Base-by-base conservation (phyloP, 2,329 filamentous ascomycete species). In the Pseudocercospora eumusae region DNA sequence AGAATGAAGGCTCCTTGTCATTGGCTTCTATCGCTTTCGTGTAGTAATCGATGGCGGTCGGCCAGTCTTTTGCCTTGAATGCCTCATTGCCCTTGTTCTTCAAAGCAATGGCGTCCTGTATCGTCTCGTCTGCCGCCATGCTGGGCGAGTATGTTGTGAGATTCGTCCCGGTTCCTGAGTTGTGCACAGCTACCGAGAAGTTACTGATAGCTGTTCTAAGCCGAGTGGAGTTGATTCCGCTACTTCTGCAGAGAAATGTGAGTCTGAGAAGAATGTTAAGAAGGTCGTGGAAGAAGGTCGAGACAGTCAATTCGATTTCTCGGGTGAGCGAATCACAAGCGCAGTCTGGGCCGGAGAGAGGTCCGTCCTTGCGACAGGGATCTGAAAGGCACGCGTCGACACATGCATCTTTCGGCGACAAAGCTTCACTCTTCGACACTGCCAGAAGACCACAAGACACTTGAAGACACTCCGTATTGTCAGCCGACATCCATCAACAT, bases 61-160 rank as follows among this genome's bases (percentile, higher is more conserved):
- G 85, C 90, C 91, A 99, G 81, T 98, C 90, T 73, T 96, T 92
- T 31, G 87, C 82, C 60, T 88, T 86, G 79, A 98, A 98, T 57
- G 92, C 92, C 74, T 93, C 90, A 79, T 99, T 99, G 75, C 95
- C 95, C 78, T 96, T 85, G 77, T 96, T 89, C 82, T 99, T 99
- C 70, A 96, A 82, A 74, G 88, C 89, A 69, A 87, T 84, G 57
- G 93, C 93, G 76, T 90, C 86, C 75, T 54, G 55, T 31, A 57
- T 40, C 52, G 52, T 61, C 54, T 67, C 63, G 21, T 71, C 71
- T 47, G 59, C 62, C 45, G 67, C 66, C 69, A 73, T 74, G 64
- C 42, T 68, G 69, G 63, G 18, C 25, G 9, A 28, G 10, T 28
- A 10, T 28, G n/a, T 15, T 52, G 11, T n/a, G 21, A 4, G 21